These are phyloP conservation scores for Dactylellina parvicollis DNA, from an alignment of 2,329 filamentous ascomycete genomes.

Conservation along the genomic window DNA sequence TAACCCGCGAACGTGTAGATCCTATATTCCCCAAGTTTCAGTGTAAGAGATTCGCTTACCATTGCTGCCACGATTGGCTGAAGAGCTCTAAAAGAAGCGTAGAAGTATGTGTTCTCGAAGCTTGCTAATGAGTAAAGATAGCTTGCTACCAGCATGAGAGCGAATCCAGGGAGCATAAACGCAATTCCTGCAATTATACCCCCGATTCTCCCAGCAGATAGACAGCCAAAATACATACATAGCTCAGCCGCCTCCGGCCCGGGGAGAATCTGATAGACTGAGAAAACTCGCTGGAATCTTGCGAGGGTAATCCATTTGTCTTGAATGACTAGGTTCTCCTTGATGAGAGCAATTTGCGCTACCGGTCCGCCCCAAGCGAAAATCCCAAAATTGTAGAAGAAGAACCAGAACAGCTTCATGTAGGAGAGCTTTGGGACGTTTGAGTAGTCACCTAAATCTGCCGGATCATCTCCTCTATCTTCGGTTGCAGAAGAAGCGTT, in stretches of 20 bases:
- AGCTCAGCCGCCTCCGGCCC: constrained; percentile 60
- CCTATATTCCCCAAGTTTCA: constrained; percentile 1
- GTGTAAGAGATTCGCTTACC: constrained; percentile 54
- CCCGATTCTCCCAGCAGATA: constrained; percentile 60
- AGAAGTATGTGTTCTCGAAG: constrained; percentile 59
- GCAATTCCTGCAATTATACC: constrained; percentile 59
- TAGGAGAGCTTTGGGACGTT: constrained; percentile 59
- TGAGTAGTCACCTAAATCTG: constrained; percentile 57
- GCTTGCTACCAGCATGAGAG: constrained; percentile 59
- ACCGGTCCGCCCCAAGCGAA: constrained; percentile 61
- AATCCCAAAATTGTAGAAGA: constrained; percentile 61
- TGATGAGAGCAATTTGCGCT: constrained; percentile 61
- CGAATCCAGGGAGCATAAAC: constrained; percentile 59
- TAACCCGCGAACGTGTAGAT: background rate
- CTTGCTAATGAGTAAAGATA: constrained; percentile 59
- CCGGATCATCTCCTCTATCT: background rate
- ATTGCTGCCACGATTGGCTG: constrained; percentile 60
- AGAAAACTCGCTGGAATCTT: constrained; percentile 60
- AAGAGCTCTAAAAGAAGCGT: constrained; percentile 59
- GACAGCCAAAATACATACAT: constrained; percentile 61
- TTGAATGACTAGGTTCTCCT: constrained; percentile 60
- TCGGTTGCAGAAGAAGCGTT: background rate
- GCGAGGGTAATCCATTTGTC: constrained; percentile 60
- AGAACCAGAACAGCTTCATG: constrained; percentile 60
- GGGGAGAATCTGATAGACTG: constrained; percentile 61